Conservation (phyloP, 129 eudicot genomes). For the Centrapalus pauciflorus region DNA sequence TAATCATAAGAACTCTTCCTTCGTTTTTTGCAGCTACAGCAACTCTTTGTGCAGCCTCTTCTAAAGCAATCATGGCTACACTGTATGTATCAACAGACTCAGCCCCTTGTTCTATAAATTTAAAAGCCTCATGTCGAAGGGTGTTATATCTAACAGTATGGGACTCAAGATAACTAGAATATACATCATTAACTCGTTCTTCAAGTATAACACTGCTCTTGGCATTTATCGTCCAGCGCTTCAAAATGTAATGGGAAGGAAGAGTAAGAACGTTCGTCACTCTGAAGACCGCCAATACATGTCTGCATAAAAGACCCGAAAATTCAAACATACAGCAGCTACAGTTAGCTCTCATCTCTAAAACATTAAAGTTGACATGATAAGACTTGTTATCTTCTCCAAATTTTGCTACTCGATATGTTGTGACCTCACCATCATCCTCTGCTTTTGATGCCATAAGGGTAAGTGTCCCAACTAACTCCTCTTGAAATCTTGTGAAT, state of each 20-base stretch:
- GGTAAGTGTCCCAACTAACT: constrained; percentile 56
- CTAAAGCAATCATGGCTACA: constrained; percentile 51
- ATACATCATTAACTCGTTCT: constrained; percentile 34
- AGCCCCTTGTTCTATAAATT: constrained; percentile 58
- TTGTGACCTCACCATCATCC: constrained; percentile 44
- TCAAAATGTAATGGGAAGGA: constrained; percentile 47
- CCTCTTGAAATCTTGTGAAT: constrained; percentile 59
- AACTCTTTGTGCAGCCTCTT: constrained; percentile 54
- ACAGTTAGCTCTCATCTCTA: constrained; percentile 55
- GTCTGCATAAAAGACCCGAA: constrained; percentile 57
- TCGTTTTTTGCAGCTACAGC: constrained; percentile 39
- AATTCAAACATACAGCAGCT: constrained; percentile 72
- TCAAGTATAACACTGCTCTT: constrained; percentile 52
- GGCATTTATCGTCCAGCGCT: constrained; percentile 57
- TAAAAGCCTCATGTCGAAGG: constrained; percentile 48
- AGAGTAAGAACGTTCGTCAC: constrained; percentile 65
- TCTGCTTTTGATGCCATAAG: constrained; percentile 55
- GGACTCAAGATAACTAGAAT: constrained; percentile 41
- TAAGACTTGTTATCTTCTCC: constrained; percentile 54
- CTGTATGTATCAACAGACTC: constrained; percentile 46
- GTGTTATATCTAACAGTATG: constrained; percentile 51
- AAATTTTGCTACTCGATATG: constrained; percentile 57
- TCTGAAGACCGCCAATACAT: constrained; percentile 60
- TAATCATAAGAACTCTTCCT: constrained; percentile 20
- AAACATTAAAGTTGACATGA: constrained; percentile 40